Percentiles rank a stretch among this genome's conserved stretches.
Conservation (phyloP, 805 yeast genomes). For the Monosporozyma aquatica region DNA sequence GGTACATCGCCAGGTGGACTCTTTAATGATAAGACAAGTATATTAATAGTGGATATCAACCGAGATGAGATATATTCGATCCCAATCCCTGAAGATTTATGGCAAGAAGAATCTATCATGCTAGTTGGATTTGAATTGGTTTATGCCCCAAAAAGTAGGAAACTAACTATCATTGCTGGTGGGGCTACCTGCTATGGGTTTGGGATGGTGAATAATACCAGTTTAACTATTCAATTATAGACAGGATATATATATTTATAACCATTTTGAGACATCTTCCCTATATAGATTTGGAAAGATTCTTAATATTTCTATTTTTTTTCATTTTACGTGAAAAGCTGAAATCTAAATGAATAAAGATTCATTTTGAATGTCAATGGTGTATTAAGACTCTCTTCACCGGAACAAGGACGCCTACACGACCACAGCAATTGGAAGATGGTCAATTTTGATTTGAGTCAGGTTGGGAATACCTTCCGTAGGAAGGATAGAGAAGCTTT, state of each 20-base stretch:
- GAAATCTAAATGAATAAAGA: not conserved
- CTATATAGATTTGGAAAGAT: too few species aligned
- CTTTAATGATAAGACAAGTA: constrained; percentile 29
- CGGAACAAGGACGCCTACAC: not conserved
- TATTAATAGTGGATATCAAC: constrained; percentile 31
- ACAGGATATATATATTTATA: not conserved
- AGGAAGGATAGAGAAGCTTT: constrained; percentile 20
- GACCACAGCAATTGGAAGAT: constrained; percentile 4
- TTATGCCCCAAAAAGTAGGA: constrained; percentile 15
- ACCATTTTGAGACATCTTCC: not conserved
- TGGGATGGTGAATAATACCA: constrained; percentile 47
- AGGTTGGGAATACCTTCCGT: constrained; percentile 23
- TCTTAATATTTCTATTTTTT: not conserved
- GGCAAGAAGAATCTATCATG: constrained; percentile 33
- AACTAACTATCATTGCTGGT: constrained; percentile 40
- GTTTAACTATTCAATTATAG: constrained; percentile 1
- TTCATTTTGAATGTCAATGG: too few species aligned
- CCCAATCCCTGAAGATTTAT: constrained; percentile 28
- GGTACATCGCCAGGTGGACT: constrained; percentile 41
- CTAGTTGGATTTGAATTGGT: constrained; percentile 46
- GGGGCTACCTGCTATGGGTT: constrained; percentile 81
- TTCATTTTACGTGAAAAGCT: not conserved
- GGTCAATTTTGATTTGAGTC: constrained; percentile 24
- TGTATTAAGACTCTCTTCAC: too few species aligned
- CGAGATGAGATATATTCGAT: constrained; percentile 18